These are phyloP conservation scores for Pneumocystis oryctolagi DNA, from an alignment of 1,139 yeast genomes.

Conservation along the genomic window DNA sequence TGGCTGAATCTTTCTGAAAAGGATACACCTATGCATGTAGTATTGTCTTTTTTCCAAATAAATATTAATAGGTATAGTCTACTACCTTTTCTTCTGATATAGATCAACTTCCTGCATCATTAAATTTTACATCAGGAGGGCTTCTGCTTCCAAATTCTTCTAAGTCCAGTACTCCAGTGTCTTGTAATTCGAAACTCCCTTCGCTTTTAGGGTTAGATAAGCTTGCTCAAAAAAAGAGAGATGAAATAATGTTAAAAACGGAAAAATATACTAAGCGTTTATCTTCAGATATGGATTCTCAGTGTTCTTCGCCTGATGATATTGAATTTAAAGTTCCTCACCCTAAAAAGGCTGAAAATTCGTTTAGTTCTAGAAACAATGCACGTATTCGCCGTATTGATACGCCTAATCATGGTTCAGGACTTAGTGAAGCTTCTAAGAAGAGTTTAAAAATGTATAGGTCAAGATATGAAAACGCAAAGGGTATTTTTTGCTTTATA, in stretches of 20 bases:
- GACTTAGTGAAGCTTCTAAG: constrained; percentile 15
- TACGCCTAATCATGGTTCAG: constrained; percentile 16
- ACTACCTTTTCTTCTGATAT: neutral
- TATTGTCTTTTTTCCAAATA: neutral
- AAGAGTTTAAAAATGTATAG: constrained; percentile 10
- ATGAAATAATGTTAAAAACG: constrained; percentile 3
- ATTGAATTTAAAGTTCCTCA: constrained; percentile 4
- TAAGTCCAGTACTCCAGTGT: neutral
- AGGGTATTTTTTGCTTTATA: neutral
- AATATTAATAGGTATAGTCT: neutral
- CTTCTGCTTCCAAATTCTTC: neutral
- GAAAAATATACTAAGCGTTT: constrained; percentile 4
- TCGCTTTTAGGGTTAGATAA: neutral
- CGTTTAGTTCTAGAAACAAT: neutral
- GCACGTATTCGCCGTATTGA: constrained; percentile 14
- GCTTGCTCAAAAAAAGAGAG: neutral
- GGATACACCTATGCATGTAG: neutral
- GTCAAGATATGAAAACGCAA: constrained; percentile 2
- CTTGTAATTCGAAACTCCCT: neutral
- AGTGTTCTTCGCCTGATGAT: neutral
- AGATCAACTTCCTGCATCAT: constrained; percentile 6
- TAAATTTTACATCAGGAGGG: neutral
- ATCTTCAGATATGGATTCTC: neutral
- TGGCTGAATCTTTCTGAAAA: neutral
- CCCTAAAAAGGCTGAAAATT: constrained; percentile 3